phyloP scores from a whole-genome alignment of 768 basidiomycete genomes.

The Agaricus sinodeliciosus region DNA sequence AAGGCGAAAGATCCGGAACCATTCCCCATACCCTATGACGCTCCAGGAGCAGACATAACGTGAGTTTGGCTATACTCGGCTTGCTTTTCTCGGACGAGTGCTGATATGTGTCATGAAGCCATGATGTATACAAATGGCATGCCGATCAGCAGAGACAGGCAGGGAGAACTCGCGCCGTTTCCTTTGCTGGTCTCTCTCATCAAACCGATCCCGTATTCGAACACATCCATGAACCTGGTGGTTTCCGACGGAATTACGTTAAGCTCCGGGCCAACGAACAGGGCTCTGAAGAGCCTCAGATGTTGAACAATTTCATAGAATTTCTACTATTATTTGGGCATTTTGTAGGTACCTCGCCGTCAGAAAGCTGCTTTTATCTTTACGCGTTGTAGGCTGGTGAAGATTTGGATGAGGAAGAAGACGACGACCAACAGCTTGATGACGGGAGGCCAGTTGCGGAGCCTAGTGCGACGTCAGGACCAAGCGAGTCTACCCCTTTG shows the following conservation, averaged over 20 bases:
- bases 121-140: constrained; percentile 96
- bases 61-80: constrained; percentile 36
- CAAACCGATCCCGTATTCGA: constrained; percentile 74
- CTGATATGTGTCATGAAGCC: constrained; percentile 33
- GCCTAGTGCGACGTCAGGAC: constrained; percentile 14
- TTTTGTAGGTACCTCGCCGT: constrained; percentile 57
- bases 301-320: constrained; percentile 86
- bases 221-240: constrained; percentile 93
- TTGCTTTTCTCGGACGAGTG: not conserved
- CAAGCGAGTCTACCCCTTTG: constrained; percentile 52
- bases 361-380: not conserved
- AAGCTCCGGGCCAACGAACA: constrained; percentile 64
- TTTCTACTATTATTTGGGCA: constrained; percentile 95
- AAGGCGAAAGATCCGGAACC: constrained; percentile 46
- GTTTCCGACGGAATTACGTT: constrained; percentile 88
- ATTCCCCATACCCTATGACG: constrained; percentile 86
- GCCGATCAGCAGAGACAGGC: constrained; percentile 59
- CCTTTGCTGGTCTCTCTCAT: constrained; percentile 52
- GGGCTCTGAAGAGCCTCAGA: constrained; percentile 51
- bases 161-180: constrained; percentile 60
- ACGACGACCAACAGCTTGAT: constrained; percentile 66
- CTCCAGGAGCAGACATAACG: constrained; percentile 89
- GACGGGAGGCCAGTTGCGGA: constrained; percentile 33
- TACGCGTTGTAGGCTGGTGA: constrained; percentile 65
- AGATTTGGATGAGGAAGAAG: constrained; percentile 83